These are phyloP conservation scores for Dalbergia cochinchinensis DNA, from an alignment of 306 rosid genomes.

Conservation along the genomic window DNA sequence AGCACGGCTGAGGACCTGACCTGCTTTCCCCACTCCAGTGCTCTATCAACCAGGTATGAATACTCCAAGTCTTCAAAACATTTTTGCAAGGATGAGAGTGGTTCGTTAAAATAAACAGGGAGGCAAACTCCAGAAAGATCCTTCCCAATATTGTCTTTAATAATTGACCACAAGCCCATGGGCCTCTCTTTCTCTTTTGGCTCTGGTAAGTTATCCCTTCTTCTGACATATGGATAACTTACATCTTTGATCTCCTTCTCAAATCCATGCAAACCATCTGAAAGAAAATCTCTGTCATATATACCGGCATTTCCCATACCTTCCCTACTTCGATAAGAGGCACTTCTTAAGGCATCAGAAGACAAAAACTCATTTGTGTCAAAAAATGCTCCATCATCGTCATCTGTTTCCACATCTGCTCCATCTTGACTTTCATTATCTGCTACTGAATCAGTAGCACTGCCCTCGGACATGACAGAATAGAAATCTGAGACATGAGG, in stretches of 20 bases:
- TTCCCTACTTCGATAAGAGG: constrained; percentile 89
- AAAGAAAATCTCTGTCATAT: constrained; percentile 67
- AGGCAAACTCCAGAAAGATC: constrained; percentile 99
- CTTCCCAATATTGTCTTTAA: constrained; percentile 98
- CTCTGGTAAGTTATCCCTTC: constrained; percentile 94
- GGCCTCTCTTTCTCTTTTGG: constrained; percentile 96
- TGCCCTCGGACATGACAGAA: constrained; percentile 96
- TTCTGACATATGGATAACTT: constrained; percentile 79
- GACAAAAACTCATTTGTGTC: constrained; percentile 77
- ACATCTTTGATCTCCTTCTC: constrained; percentile 70
- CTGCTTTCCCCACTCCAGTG: constrained; percentile 97
- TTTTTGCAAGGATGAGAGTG: constrained; percentile 95
- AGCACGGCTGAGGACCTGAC: constrained; percentile 69
- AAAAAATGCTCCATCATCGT: constrained; percentile 85
- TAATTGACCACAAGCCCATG: constrained; percentile 95
- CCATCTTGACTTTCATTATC: constrained; percentile 98
- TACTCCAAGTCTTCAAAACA: constrained; percentile 99
- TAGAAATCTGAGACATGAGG: constrained; percentile 80
- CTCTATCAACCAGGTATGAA: constrained; percentile 93
- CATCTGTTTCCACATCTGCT: constrained; percentile 90
- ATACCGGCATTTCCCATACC: constrained; percentile 66
- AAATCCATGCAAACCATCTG: constrained; percentile 68
- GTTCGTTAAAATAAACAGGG: constrained; percentile 99
- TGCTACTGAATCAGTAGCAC: constrained; percentile 83
- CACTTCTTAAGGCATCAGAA: constrained; percentile 90